Percentiles rank a stretch among this genome's conserved stretches.
Conservation (phyloP, 176 grass and related monocot species). For the Oryza officinalis region DNA sequence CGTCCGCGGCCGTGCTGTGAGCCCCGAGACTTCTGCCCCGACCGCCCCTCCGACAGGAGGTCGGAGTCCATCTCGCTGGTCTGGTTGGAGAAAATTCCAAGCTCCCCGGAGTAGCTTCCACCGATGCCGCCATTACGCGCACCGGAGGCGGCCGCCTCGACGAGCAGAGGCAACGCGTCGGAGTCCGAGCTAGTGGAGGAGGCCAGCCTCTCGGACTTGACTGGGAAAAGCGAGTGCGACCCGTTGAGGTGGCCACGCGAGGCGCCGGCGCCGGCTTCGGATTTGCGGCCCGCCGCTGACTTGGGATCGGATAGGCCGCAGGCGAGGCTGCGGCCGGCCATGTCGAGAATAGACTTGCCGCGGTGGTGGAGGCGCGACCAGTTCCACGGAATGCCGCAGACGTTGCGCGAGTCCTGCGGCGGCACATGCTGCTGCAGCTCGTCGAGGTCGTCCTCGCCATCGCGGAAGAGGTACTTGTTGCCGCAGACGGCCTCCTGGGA, state of each 20-base stretch:
- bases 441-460: conserved; percentile 22
- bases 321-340: conserved; percentile 69
- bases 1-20: conserved; percentile 43
- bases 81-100: conserved; percentile 79
- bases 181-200: conserved; percentile 77
- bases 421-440: conserved; percentile 56
- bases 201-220: conserved; percentile 58
- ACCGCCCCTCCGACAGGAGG: conserved; percentile 50
- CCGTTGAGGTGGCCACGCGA: conserved; percentile 34
- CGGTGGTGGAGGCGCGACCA: conserved; percentile 93
- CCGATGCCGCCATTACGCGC: conserved; percentile 31
- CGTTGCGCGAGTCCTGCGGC: conserved; percentile 62
- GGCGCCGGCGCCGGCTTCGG: conserved; percentile 33
- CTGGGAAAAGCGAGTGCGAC: conserved; percentile 48
- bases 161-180: conserved; percentile 67
- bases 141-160: conserved; percentile 35
- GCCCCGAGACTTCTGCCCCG: conserved; percentile 35
- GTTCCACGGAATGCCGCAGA: conserved; percentile 93
- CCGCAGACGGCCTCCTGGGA: conserved; percentile 78
- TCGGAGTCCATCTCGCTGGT: conserved; percentile 68
- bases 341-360: conserved; percentile 83
- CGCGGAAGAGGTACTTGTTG: conserved; percentile 45
- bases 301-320: conserved; percentile 80
- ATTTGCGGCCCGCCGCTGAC: conserved; percentile 42
- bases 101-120: conserved; percentile 71